Evolutionary conservation across 2,329 filamentous ascomycete species (phyloP).

Genomic region (Ophiocordyceps robertsii): DNA sequence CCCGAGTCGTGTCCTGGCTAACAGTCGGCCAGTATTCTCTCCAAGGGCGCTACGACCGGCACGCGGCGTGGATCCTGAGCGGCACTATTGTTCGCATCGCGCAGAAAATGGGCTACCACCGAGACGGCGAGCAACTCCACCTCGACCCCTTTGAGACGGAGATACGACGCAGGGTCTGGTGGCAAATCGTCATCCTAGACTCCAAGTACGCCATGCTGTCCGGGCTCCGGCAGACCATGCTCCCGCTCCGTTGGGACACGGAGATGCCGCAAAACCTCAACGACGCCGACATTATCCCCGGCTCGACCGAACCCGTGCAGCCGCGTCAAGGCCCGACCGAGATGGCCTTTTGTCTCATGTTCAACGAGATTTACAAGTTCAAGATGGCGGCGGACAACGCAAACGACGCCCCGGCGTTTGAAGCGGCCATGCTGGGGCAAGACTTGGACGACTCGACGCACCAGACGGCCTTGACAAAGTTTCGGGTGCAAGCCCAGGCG

Average conservation of each 20-base stretch:
- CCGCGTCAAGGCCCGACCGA: constrained; percentile 44
- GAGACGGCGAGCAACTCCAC: constrained; percentile 42
- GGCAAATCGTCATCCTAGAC: constrained; percentile 47
- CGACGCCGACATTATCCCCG: constrained; percentile 42
- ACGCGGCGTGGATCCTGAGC: constrained; percentile 46
- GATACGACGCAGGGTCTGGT: constrained; percentile 56
- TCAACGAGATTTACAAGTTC: constrained; percentile 35
- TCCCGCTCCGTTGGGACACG: constrained; percentile 42
- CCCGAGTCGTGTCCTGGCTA: background rate
- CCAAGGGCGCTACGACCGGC: constrained; percentile 43
- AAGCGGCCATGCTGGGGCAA: constrained; percentile 33
- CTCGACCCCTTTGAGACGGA: constrained; percentile 51
- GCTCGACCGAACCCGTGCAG: constrained; percentile 34
- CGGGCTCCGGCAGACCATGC: constrained; percentile 38
- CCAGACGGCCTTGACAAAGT: constrained; percentile 21
- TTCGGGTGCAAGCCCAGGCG: constrained; percentile 24
- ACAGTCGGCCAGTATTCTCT: constrained; percentile 31
- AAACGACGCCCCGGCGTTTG: constrained; percentile 30
- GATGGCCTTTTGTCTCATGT: constrained; percentile 43
- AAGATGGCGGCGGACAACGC: constrained; percentile 28
- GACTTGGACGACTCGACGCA: constrained; percentile 14
- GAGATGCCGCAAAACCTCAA: constrained; percentile 43
- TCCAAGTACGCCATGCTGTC: constrained; percentile 43
- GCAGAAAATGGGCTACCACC: constrained; percentile 53
- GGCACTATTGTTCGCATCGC: constrained; percentile 50